Percentiles rank a stretch among this genome's conserved stretches.
These are phyloP conservation scores for Zostera marina DNA, from an alignment of 116 monocot species.

Conservation along the genomic window DNA sequence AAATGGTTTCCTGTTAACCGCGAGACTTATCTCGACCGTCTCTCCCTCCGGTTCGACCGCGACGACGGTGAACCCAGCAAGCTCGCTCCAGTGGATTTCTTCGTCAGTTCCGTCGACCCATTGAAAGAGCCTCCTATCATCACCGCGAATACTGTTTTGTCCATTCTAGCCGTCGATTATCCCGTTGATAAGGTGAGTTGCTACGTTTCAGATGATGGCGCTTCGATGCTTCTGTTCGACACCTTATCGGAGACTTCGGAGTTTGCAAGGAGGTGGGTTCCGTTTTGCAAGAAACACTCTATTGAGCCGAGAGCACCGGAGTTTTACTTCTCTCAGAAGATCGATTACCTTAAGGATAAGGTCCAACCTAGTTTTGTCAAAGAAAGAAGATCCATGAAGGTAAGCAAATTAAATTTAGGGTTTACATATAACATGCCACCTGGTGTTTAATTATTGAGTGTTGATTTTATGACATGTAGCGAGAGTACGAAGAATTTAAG, in stretches of 20 bases:
- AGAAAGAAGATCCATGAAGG: slow-evolving; percentile 89
- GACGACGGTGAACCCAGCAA: slow-evolving; percentile 41
- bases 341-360: slow-evolving; percentile 85
- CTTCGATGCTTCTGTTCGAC: slow-evolving; percentile 85
- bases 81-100: slow-evolving; percentile 61
- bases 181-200: slow-evolving; percentile 72
- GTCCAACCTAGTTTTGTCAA: slow-evolving; percentile 81
- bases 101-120: slow-evolving; percentile 83
- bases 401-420: neutral
- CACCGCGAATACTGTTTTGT: slow-evolving; percentile 87
- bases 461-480: slow-evolving; percentile 16
- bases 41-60: slow-evolving; percentile 44
- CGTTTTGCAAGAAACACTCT: slow-evolving; percentile 72
- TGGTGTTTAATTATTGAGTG: neutral
- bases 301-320: slow-evolving; percentile 77
- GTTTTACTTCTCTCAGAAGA: slow-evolving; percentile 87
- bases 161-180: slow-evolving; percentile 73
- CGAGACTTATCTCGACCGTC: slow-evolving; percentile 86
- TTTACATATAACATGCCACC: no score
- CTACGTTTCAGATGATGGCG: slow-evolving; percentile 91
- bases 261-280: slow-evolving; percentile 82
- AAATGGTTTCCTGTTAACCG: slow-evolving; percentile 84
- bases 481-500: slow-evolving; percentile 91
- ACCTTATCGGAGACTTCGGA: slow-evolving; percentile 78
- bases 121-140: slow-evolving; percentile 94